Percentiles rank a stretch among this genome's conserved stretches.
phyloP scores from a whole-genome alignment of 2,329 filamentous ascomycete genomes.

The Fusarium sp. region DNA sequence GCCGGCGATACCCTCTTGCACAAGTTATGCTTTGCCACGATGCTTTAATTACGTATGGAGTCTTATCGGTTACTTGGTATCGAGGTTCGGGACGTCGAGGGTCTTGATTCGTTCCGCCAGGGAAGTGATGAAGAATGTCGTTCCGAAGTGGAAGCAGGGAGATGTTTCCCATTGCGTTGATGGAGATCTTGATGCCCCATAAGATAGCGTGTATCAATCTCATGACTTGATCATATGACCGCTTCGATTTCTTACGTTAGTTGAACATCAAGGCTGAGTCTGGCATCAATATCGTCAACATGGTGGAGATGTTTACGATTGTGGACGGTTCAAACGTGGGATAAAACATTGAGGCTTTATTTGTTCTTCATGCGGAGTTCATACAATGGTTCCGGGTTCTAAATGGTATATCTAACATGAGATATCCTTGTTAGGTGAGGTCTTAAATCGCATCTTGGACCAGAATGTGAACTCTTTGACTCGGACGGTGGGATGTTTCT shows the following conservation, averaged over 20 bases:
- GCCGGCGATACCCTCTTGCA: slow-evolving; percentile 30
- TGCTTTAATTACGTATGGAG: slow-evolving; percentile 21
- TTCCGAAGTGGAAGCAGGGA: not conserved
- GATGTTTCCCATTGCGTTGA: not conserved
- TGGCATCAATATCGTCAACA: not conserved
- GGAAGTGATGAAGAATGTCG: not conserved
- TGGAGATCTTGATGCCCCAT: not conserved
- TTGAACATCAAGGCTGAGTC: not conserved
- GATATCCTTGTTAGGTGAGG: not conserved
- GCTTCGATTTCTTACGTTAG: not conserved
- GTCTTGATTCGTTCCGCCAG: not conserved
- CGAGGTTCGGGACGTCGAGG: not conserved
- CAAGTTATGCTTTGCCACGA: not conserved
- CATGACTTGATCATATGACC: not conserved
- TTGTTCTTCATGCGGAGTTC: accelerated
- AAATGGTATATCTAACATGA: not conserved
- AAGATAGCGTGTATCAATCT: not conserved
- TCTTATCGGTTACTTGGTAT: not conserved
- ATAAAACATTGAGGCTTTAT: not conserved
- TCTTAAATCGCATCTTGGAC: not conserved
- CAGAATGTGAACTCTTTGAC: not conserved
- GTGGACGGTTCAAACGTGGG: not conserved
- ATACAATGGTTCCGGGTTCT: not conserved
- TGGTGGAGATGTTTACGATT: not conserved
- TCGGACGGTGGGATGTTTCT: not conserved